Base-by-base conservation (phyloP, 345 rosid genomes). In the Cardiospermum halicacabum region DNA sequence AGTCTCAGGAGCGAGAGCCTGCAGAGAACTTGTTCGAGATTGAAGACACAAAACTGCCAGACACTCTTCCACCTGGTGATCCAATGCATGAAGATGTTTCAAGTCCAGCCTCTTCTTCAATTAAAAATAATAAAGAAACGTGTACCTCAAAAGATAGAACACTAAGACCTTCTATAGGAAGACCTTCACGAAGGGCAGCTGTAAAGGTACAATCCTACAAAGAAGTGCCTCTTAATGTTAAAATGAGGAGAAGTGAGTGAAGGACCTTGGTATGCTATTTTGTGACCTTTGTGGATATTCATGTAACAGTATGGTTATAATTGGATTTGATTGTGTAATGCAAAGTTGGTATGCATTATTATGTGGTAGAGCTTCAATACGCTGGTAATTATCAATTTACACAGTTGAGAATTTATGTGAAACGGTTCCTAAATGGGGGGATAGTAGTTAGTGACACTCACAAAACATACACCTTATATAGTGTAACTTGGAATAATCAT, bases 161-260 rank as follows among this genome's bases (percentile, higher is more conserved):
- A 15, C 56, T 15, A 36, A 83, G 82, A 67, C 58, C 77, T 39
- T 84, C 94, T 11, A 21, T 85, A 0, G 83, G 82, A 67, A 75
- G 94, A 73, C 81, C 85, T 13, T 50, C 50, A n/a, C 88, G 87
- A 28, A 80, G 62, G 74, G 88, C 89, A 36, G 84, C 58, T 3
- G 85, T 68, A 75, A 90, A 69, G 71, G 89, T 87, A 49, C 78
- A 81, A 30, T 85, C 87, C 50, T 89, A 81, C 81, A 82, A 78
- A 75, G 90, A 89, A 65, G 34, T 39, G 56, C 81, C 89, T 0
- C 4, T 84, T 40, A 78, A 73, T 28, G 61, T 66, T 34, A 87
- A 84, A 72, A 70, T 89, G 82, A 64, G 84, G 50, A 78, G 85
- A 66, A 7, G 43, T 2, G 72, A 59, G 32, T 70, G n/a, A n/a